phyloP scores from a whole-genome alignment of 805 yeast species.

The Pichia scutulata region DNA sequence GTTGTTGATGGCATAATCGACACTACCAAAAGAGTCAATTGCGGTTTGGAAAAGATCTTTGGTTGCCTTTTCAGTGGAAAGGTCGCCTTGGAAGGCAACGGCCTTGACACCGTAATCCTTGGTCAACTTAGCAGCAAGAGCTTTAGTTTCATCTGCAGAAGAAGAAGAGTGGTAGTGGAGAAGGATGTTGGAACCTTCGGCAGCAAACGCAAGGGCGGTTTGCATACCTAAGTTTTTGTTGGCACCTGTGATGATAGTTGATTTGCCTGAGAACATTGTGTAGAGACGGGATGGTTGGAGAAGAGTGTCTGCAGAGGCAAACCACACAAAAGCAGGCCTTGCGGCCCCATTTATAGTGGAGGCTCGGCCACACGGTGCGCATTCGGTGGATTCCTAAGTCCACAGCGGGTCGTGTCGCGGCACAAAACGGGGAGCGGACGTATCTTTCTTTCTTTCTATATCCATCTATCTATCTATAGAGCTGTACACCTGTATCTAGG shows the following conservation, averaged over 20 bases:
- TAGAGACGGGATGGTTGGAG: neutral
- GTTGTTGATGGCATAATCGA: slow-evolving; percentile 60
- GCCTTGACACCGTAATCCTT: slow-evolving; percentile 34
- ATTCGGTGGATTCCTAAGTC: too few relatives aligned
- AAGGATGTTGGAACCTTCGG: slow-evolving; percentile 43
- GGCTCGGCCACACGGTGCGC: too few relatives aligned
- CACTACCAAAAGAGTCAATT: slow-evolving; percentile 36
- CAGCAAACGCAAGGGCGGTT: slow-evolving; percentile 42
- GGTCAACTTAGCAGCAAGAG: slow-evolving; percentile 31
- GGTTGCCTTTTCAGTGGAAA: slow-evolving; percentile 36
- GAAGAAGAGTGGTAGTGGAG: slow-evolving; percentile 46
- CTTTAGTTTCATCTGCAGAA: slow-evolving; percentile 31
- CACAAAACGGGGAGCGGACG: neutral
- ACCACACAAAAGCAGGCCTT: too few relatives aligned
- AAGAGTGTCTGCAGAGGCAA: too few relatives aligned
- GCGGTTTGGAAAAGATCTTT: slow-evolving; percentile 40
- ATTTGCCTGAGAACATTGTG: slow-evolving; percentile 11
- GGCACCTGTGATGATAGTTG: slow-evolving; percentile 16
- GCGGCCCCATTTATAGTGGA: neutral
- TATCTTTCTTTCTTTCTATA: too few relatives aligned
- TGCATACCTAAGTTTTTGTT: slow-evolving; percentile 17
- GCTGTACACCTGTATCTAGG: neutral
- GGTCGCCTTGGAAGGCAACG: slow-evolving; percentile 35
- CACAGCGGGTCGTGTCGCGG: neutral
- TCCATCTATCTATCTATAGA: too few relatives aligned